Evolutionary conservation across 352 stramenopile species (phyloP).

Genomic region (Phytophthora cryptogea): DNA sequence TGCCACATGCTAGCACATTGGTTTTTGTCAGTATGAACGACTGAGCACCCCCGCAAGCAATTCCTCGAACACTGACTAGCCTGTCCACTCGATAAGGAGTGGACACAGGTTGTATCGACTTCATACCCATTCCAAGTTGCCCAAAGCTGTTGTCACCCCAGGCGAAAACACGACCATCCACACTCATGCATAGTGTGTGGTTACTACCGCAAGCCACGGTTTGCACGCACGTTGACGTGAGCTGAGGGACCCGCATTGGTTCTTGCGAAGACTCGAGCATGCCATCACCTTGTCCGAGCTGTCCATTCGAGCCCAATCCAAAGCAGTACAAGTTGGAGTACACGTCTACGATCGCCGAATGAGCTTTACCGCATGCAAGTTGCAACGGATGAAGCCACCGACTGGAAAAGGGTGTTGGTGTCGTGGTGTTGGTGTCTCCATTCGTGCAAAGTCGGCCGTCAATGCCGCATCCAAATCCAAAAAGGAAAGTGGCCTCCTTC

Average conservation of each 20-base stretch:
- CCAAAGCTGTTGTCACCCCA: conserved; percentile 74
- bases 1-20: conserved; percentile 60
- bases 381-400: conserved; percentile 77
- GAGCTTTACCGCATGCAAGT: conserved; percentile 64
- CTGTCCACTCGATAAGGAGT: conserved; percentile 60
- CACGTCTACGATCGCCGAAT: conserved; percentile 75
- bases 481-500: conserved; percentile 77
- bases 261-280: conserved; percentile 62
- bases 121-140: conserved; percentile 54
- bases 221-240: conserved; percentile 45
- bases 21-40: conserved; percentile 64
- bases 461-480: conserved; percentile 64
- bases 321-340: conserved; percentile 83
- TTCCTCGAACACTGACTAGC: conserved; percentile 40
- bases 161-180: conserved; percentile 56
- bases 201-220: conserved; percentile 61
- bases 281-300: conserved; percentile 63
- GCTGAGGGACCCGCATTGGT: conserved; percentile 49
- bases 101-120: conserved; percentile 29
- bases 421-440: conserved; percentile 48
- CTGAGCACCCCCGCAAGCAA: conserved; percentile 60
- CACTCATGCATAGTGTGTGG: conserved; percentile 68
- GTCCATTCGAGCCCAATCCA: conserved; percentile 44
- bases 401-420: conserved; percentile 56
- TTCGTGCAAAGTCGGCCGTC: conserved; percentile 60